phyloP scores from a whole-genome alignment of 2,329 filamentous ascomycete species.

The Neofusicoccum parvum region DNA sequence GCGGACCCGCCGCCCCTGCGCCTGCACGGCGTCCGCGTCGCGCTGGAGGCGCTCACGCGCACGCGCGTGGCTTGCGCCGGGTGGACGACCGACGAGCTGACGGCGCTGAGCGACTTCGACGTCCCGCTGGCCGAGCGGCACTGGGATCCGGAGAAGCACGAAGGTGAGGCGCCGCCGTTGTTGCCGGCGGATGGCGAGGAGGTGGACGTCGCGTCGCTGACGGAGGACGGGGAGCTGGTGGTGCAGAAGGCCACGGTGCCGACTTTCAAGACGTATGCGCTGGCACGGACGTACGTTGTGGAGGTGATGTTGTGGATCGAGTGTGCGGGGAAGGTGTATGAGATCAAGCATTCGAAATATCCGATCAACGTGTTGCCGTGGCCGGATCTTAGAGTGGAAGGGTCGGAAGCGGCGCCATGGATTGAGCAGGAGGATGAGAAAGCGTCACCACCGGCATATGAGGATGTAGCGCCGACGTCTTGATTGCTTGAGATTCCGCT shows the following conservation, averaged over 20 bases:
- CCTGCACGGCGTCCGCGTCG: conserved; percentile 31
- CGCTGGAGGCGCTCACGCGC: conserved; percentile 24
- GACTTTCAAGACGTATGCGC: conserved; percentile 33
- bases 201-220: neutral
- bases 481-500: too few relatives aligned
- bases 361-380: conserved; percentile 23
- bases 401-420: neutral
- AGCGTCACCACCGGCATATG: too few relatives aligned
- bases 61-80: conserved; percentile 26
- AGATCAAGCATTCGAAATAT: conserved; percentile 25
- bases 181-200: neutral
- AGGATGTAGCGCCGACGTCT: too few relatives aligned
- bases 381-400: neutral
- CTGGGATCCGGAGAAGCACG: neutral
- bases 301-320: conserved; percentile 32
- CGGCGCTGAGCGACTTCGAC: neutral
- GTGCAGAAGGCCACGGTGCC: conserved; percentile 24
- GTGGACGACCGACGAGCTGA: conserved; percentile 24
- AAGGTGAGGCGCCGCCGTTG: neutral
- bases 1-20: conserved; percentile 28
- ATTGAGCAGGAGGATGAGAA: too few relatives aligned
- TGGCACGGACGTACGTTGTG: conserved; percentile 29
- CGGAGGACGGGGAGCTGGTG: conserved; percentile 17
- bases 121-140: neutral
- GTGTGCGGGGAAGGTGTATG: conserved; percentile 32